Evolutionary conservation across 495 filamentous ascomycete species (phyloP), one percentile per base, ranked within the genome.

Genomic region (Penicillium cinerascens): DNA sequence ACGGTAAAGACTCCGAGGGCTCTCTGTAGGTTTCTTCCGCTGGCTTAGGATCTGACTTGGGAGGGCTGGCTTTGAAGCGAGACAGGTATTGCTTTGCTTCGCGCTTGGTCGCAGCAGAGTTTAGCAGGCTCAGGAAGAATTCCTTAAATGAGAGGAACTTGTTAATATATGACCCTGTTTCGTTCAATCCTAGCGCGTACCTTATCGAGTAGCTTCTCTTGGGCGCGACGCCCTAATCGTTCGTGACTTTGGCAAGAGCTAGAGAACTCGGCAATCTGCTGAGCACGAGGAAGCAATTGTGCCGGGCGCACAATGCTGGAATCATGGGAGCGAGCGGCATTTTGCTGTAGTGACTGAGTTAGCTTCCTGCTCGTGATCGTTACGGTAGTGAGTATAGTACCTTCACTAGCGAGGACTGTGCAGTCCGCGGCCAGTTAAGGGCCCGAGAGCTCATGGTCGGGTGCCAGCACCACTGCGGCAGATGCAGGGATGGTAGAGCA

Each of bases 81-180:
- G 90, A 82, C 8, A 97, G 75, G 61, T 96, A 97, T 8, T 87
- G 83, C 67, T 86, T 89, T 40, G 91, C 92, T 69, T 97, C 92
- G 47, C 92, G 84, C 68, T 89, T 92, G 1, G 92, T 96, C 2
- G 91, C 84, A 4, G 90, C 87, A 11, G 92, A 89, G 58, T 81
- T 86, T 18, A 97, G 75, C 6, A 96, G 78, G 23, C 88, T 91
- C 9, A 92, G 77, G 56, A 91, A 86, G 56, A 93, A 85, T 69
- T 92, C 88, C 89, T 93, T 13, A 4, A 6, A 43, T 11, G 15
- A 29, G 6, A 18, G n/a, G 9, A 13, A 22, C 9, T 20, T 10
- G 18, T 40, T 29, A 39, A 11, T n/a, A 58, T 22, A 35, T 26
- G 4, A 39, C 11, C 5, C 25, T 20, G 6, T 13, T 5, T 29